These are phyloP conservation scores for Vitis amurensis DNA, from an alignment of 164 flowering plant species.

Conservation along the genomic window DNA sequence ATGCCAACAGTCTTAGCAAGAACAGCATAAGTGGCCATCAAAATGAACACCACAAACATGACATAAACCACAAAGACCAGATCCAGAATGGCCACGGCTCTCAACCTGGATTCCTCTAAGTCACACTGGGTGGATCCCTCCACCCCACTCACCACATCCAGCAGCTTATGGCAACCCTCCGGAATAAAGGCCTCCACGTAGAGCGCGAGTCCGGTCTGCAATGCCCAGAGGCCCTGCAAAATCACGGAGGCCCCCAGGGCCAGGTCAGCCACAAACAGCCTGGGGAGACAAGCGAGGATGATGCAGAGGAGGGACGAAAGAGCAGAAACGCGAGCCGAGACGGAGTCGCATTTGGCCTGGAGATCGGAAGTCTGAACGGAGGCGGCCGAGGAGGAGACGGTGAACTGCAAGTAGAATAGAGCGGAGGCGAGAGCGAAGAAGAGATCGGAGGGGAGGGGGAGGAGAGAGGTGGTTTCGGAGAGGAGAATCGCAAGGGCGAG, in stretches of 20 bases:
- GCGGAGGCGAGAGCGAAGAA: constrained; percentile 66
- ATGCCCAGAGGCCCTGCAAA: constrained; percentile 81
- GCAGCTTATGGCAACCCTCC: constrained; percentile 81
- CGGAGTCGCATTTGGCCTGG: constrained; percentile 66
- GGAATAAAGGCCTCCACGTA: constrained; percentile 88
- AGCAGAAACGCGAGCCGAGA: constrained; percentile 56
- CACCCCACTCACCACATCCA: constrained; percentile 79
- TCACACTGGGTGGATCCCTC: constrained; percentile 95
- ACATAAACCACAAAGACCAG: constrained; percentile 63
- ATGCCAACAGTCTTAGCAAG: constrained; percentile 57
- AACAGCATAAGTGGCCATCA: constrained; percentile 47
- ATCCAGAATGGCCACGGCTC: constrained; percentile 85
- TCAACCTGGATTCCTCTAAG: constrained; percentile 69
- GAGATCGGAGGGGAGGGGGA: constrained; percentile 71
- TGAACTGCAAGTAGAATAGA: constrained; percentile 60
- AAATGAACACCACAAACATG: constrained; percentile 57
- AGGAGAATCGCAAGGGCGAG: constrained; percentile 58
- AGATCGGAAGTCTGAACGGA: constrained; percentile 62
- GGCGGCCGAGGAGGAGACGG: constrained; percentile 51
- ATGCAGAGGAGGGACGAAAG: constrained; percentile 48
- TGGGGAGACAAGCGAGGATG: constrained; percentile 51
- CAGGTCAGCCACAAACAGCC: constrained; percentile 62
- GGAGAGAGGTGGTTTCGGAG: constrained; percentile 56
- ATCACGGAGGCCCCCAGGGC: constrained; percentile 57
- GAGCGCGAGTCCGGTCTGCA: constrained; percentile 84